These are phyloP conservation scores for Rugosomyces carneus DNA, from an alignment of 1,284 basidiomycete genomes.

Conservation along the genomic window DNA sequence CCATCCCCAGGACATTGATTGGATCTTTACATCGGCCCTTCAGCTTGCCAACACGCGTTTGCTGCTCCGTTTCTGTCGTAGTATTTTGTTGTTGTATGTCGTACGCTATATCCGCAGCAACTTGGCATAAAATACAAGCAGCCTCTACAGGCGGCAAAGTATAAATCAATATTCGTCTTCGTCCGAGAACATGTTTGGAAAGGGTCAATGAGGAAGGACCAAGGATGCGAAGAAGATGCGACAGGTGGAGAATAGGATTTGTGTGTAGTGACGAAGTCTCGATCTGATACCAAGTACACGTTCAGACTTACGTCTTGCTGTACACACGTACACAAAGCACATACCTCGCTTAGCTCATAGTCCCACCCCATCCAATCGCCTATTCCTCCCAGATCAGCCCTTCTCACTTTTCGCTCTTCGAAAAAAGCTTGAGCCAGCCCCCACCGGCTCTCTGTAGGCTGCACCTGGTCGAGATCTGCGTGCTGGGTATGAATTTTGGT, in stretches of 20 bases:
- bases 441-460: constrained; percentile 56
- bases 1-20: constrained; percentile 66
- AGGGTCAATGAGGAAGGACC: constrained; percentile 71
- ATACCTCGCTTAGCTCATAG: constrained; percentile 51
- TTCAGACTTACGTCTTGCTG: not conserved
- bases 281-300: constrained; percentile 24
- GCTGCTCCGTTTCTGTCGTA: constrained; percentile 10
- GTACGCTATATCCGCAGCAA: constrained; percentile 66
- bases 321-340: constrained; percentile 3
- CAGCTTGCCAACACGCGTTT: constrained; percentile 18
- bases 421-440: constrained; percentile 58
- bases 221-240: constrained; percentile 64
- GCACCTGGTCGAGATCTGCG: constrained; percentile 31
- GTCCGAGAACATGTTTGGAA: constrained; percentile 70
- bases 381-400: constrained; percentile 41
- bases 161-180: constrained; percentile 67
- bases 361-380: constrained; percentile 64
- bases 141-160: constrained; percentile 73
- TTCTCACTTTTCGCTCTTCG: constrained; percentile 47
- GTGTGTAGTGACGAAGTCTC: constrained; percentile 26
- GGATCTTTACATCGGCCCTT: constrained; percentile 45
- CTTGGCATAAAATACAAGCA: constrained; percentile 69
- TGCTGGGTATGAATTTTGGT: not conserved
- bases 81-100: constrained; percentile 32
- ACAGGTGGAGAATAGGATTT: constrained; percentile 57